phyloP scores from a whole-genome alignment of 2,329 filamentous ascomycete species.

The Boeremia lycopersici region DNA sequence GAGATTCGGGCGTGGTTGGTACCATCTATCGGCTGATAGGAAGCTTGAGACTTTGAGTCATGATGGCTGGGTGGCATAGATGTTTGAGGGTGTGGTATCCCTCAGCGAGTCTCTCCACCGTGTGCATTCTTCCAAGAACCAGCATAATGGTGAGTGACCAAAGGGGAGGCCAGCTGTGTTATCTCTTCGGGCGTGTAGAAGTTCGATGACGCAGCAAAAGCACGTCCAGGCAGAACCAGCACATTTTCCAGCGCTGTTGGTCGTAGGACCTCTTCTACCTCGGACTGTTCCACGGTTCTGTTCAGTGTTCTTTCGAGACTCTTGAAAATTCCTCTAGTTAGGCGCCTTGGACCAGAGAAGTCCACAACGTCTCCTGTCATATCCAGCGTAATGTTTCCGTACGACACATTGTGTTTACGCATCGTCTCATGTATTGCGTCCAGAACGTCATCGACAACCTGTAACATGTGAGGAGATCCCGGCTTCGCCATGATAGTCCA shows the following conservation, averaged over 20 bases:
- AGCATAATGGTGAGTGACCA: too few relatives aligned
- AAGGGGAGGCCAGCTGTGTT: background rate
- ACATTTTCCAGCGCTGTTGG: background rate
- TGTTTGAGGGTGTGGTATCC: too few relatives aligned
- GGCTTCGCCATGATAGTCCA: conserved; percentile 1
- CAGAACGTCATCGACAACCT: background rate
- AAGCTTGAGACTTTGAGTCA: too few relatives aligned
- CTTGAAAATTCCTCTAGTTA: background rate
- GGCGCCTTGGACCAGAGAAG: background rate
- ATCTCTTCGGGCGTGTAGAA: background rate
- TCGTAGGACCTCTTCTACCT: background rate
- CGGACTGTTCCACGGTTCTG: background rate
- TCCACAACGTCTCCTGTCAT: background rate
- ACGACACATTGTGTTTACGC: background rate
- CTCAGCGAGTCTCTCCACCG: background rate
- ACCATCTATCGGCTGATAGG: too few relatives aligned
- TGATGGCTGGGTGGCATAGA: too few relatives aligned
- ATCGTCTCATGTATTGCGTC: background rate
- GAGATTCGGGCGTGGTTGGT: too few relatives aligned
- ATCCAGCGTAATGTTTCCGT: background rate
- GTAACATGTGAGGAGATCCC: background rate
- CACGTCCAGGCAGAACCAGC: background rate
- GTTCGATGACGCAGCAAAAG: background rate
- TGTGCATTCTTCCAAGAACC: background rate
- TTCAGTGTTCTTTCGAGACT: background rate